Evolutionary conservation across 2,329 filamentous ascomycete genomes (phyloP).

Genomic region (Pseudocercospora musae): DNA sequence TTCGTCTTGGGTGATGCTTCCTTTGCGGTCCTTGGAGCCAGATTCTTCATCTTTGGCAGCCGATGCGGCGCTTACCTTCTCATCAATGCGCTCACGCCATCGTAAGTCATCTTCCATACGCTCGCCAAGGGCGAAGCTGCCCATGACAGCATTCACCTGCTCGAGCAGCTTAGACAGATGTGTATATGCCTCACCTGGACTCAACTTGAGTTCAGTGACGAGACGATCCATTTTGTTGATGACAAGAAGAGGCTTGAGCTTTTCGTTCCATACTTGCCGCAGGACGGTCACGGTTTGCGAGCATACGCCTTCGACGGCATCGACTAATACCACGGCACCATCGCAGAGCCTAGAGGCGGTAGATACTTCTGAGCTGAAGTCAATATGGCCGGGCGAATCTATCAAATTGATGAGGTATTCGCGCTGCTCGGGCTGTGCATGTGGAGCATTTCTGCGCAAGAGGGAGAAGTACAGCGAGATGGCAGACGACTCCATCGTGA

Average conservation of each 20-base stretch:
- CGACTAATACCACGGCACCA: conserved; percentile 88
- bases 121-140: conserved; percentile 96
- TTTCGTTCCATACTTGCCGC: conserved; percentile 91
- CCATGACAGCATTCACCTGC: conserved; percentile 94
- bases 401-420: conserved; percentile 97
- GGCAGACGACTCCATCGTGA: conserved; percentile 99
- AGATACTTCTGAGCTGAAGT: conserved; percentile 97
- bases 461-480: conserved; percentile 96
- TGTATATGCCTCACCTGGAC: conserved; percentile 79
- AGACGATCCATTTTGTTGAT: conserved; percentile 98
- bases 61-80: conserved; percentile 69
- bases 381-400: conserved; percentile 95
- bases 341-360: conserved; percentile 93
- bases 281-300: conserved; percentile 97
- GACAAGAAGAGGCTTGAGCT: conserved; percentile 87
- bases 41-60: conserved; percentile 28
- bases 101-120: conserved; percentile 97
- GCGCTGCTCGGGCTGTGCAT: conserved; percentile 56
- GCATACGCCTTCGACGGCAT: conserved; percentile 96
- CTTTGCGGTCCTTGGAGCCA: conserved; percentile 39
- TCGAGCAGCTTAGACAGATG: conserved; percentile 88
- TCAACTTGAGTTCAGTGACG: conserved; percentile 92
- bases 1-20: conserved; percentile 51
- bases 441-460: conserved; percentile 66
- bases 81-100: conserved; percentile 91